Conservation (phyloP, 2,329 filamentous ascomycete genomes). For the Aspergillus pseudoglaucus region DNA sequence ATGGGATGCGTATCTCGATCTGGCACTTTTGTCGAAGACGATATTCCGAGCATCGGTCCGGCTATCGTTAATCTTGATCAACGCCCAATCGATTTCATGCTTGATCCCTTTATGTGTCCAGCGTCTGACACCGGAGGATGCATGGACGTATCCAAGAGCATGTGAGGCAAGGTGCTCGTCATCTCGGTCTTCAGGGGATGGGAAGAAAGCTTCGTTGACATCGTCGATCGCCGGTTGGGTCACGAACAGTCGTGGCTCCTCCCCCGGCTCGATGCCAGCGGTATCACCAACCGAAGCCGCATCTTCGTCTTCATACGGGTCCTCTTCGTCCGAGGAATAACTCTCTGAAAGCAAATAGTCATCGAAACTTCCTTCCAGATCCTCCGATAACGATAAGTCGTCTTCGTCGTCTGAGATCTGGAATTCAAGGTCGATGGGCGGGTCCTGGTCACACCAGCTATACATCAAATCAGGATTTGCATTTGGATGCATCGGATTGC, state of each 20-base stretch:
- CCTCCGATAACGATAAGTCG: conserved; percentile 30
- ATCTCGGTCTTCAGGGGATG: conserved; percentile 66
- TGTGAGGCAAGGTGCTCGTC: conserved; percentile 79
- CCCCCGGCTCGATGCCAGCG: conserved; percentile 66
- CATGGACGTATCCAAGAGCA: conserved; percentile 75
- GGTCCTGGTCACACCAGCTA: conserved; percentile 33
- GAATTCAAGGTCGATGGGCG: conserved; percentile 36
- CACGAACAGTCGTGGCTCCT: conserved; percentile 70
- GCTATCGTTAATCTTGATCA: conserved; percentile 71
- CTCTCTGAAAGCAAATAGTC: conserved; percentile 42
- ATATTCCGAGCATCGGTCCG: conserved; percentile 66
- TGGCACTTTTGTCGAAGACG: conserved; percentile 40
- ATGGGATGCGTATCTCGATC: conserved; percentile 4
- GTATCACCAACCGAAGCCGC: conserved; percentile 62
- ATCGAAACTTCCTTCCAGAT: conserved; percentile 32
- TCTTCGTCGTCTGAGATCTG: conserved; percentile 52
- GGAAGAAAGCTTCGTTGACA: conserved; percentile 75
- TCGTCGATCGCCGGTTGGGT: conserved; percentile 91
- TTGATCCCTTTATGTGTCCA: conserved; percentile 63
- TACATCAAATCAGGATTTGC: conserved; percentile 28
- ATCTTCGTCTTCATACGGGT: conserved; percentile 53
- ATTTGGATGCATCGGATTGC: conserved; percentile 15
- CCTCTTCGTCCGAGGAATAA: conserved; percentile 50
- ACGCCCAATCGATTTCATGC: conserved; percentile 93
- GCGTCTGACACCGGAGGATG: conserved; percentile 80